Percentiles rank a stretch among this genome's conserved stretches.
phyloP scores from a whole-genome alignment of 2,329 filamentous ascomycete genomes.

The Acephala macrosclerotiorum region DNA sequence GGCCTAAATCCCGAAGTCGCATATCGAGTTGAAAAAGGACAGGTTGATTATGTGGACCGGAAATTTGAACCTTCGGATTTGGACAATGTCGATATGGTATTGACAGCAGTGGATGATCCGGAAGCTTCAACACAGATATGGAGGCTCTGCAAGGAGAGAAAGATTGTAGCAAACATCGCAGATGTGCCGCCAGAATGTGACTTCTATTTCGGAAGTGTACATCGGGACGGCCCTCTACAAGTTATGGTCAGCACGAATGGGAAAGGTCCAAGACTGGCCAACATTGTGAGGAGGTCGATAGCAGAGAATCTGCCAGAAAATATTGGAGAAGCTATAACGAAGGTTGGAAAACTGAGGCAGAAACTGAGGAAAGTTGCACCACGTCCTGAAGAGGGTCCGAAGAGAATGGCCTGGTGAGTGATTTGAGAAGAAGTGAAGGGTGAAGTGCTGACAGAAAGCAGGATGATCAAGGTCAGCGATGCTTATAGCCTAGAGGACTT shows the following conservation, averaged over 20 bases:
- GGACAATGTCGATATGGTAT: constrained; percentile 85
- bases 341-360: constrained; percentile 80
- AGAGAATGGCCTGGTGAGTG: constrained; percentile 86
- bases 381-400: constrained; percentile 74
- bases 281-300: constrained; percentile 84
- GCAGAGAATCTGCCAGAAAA: constrained; percentile 78
- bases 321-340: constrained; percentile 84
- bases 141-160: constrained; percentile 87
- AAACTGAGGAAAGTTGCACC: constrained; percentile 83
- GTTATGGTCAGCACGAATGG: constrained; percentile 99
- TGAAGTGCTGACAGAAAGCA: constrained; percentile 49
- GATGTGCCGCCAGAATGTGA: constrained; percentile 97
- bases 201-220: constrained; percentile 97
- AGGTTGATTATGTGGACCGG: constrained; percentile 83
- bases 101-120: constrained; percentile 93
- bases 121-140: constrained; percentile 89
- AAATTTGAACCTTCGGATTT: constrained; percentile 88
- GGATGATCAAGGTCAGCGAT: constrained; percentile 94
- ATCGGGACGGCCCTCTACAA: constrained; percentile 93
- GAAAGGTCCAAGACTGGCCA: constrained; percentile 90
- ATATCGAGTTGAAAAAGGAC: constrained; percentile 75
- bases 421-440: constrained; percentile 3
- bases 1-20: constrained; percentile 91
- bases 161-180: constrained; percentile 92
- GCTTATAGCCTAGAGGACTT: constrained; percentile 85